Conservation (phyloP, 2,329 filamentous ascomycete species). For the Fulvia fulva region DNA sequence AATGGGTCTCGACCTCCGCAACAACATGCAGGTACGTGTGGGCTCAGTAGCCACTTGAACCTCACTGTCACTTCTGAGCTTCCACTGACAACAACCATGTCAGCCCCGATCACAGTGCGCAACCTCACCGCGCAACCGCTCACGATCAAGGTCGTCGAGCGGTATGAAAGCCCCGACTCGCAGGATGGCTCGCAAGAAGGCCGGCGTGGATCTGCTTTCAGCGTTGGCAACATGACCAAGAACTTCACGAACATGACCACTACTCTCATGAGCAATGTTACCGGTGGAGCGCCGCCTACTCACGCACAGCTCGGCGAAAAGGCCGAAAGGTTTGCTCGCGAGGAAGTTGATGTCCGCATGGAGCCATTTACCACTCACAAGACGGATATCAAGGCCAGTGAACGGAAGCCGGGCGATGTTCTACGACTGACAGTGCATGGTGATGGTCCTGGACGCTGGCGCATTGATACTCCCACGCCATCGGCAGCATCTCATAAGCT, state of each 20-base stretch:
- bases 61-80: not conserved
- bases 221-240: constrained; percentile 35
- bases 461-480: constrained; percentile 65
- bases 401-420: constrained; percentile 57
- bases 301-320: constrained; percentile 49
- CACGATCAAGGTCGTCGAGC: constrained; percentile 68
- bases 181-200: constrained; percentile 25
- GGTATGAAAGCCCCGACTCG: constrained; percentile 58
- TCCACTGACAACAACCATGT: constrained; percentile 21
- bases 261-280: constrained; percentile 32
- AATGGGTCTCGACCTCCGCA: not conserved
- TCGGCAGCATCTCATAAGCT: constrained; percentile 37
- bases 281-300: constrained; percentile 35
- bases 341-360: constrained; percentile 61
- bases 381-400: constrained; percentile 59
- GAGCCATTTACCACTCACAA: constrained; percentile 63
- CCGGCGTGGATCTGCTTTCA: constrained; percentile 19
- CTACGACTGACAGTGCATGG: constrained; percentile 71
- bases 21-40: not conserved
- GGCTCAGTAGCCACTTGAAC: not conserved
- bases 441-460: constrained; percentile 59
- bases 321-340: constrained; percentile 57
- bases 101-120: constrained; percentile 62
- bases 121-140: constrained; percentile 75
- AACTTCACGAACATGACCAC: constrained; percentile 34